These are phyloP conservation scores for Microcyclospora pomicola DNA, from an alignment of 2,329 filamentous ascomycete genomes.

Conservation along the genomic window DNA sequence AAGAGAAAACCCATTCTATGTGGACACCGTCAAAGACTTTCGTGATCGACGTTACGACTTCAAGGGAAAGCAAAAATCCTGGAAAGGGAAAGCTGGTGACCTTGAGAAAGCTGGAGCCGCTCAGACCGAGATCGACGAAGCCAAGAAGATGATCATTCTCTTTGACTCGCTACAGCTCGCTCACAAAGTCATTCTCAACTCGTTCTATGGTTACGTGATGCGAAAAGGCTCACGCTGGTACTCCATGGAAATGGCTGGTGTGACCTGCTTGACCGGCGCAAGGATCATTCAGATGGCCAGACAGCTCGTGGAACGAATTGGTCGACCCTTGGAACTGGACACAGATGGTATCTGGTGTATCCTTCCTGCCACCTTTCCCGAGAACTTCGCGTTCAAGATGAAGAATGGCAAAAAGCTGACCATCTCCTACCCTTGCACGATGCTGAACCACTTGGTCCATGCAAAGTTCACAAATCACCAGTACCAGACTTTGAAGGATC, in stretches of 20 bases:
- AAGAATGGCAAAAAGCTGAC: constrained; percentile 91
- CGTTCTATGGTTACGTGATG: constrained; percentile 99
- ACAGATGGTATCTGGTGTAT: constrained; percentile 99
- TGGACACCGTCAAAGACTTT: constrained; percentile 90
- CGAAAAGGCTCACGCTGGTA: constrained; percentile 98
- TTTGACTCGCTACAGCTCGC: constrained; percentile 93
- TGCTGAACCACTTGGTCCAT: constrained; percentile 96
- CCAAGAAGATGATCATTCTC: constrained; percentile 96
- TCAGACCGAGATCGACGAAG: constrained; percentile 67
- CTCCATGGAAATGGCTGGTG: constrained; percentile 97
- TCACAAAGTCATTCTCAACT: constrained; percentile 98
- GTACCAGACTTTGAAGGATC: constrained; percentile 79
- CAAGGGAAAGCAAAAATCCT: constrained; percentile 94
- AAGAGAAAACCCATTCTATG: constrained; percentile 95
- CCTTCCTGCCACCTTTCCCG: constrained; percentile 86
- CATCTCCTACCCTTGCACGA: constrained; percentile 97
- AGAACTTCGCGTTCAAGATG: constrained; percentile 88
- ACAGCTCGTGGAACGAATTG: constrained; percentile 83
- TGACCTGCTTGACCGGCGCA: constrained; percentile 91
- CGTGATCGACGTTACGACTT: constrained; percentile 96
- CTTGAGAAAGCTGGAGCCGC: constrained; percentile 72
- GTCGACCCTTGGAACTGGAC: constrained; percentile 82
- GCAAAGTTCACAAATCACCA: constrained; percentile 92
- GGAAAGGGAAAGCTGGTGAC: constrained; percentile 89
- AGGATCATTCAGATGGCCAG: constrained; percentile 94